Evolutionary conservation across 495 filamentous ascomycete genomes (phyloP), one percentile per base, ranked within the genome.

Genomic region (Aspergillus mulundensis): DNA sequence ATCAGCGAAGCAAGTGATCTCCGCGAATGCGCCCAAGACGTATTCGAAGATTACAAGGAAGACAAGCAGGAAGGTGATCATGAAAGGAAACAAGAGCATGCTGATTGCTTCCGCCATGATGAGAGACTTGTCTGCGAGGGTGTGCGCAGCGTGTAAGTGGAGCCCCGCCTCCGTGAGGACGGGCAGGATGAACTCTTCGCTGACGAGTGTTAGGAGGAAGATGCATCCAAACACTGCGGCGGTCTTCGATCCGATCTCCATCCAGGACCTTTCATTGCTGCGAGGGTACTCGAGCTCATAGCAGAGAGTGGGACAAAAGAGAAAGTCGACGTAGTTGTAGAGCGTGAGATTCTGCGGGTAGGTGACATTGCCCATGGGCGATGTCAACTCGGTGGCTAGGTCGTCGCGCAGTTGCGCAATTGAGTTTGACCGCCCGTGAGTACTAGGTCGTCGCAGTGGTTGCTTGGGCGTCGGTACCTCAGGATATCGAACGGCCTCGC

Each of bases 31-130:
- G 47, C 94, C 94, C 21, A 97, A 82, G 2, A 96, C 80, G 66
- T 97, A 98, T 68, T 98, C 94, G 70, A 98, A 98, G 64, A 97
- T 94, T 61, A 96, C 90, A 49, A 95, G 84, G 77, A 98, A 98
- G 12, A 97, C 88, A 12, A 98, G 83, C 19, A 98, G 72, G 71
- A 98, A 93, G 21, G 89, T 95, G 44, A 97, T 79, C 90, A 97
- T 97, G 73, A 97, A 98, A 1, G 94, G 94, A 71, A 97, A 97
- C 8, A 98, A 79, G 20, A 98, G 84, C 78, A 90, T 84, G 59
- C 87, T 92, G 61, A 96, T 94, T n/a, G 87, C 91, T 75, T 98
- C 94, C 21, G 88, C 82, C 18, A 98, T 77, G 63, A 97, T 84
- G 41, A 98, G 81, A 3, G 80, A 79, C 45, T 79, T 84, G 47